A percentile compares a stretch with the other conserved stretches of the same genome.
Evolutionary conservation across 2,329 filamentous ascomycete genomes (phyloP).

Genomic region (Microcyclospora pomicola): DNA sequence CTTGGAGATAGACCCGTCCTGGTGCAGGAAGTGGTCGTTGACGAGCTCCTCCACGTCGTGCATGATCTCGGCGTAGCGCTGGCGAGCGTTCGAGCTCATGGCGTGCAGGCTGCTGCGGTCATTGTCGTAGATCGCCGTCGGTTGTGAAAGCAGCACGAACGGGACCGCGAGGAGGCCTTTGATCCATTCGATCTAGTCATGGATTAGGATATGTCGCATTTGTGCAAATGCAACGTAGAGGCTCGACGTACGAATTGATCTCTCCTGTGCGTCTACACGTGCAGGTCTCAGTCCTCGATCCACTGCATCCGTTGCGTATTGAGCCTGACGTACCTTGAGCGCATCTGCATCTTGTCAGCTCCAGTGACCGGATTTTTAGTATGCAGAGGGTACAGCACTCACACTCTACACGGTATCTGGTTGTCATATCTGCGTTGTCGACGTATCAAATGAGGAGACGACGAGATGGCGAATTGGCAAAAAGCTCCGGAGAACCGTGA

Average conservation of each 20-base stretch:
- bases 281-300: not conserved
- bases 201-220: conserved; percentile 32
- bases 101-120: conserved; percentile 44
- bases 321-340: conserved; percentile 40
- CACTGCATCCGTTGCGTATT: not conserved
- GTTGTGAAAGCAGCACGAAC: conserved; percentile 92
- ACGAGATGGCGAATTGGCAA: no score
- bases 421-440: conserved; percentile 18
- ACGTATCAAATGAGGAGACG: no score
- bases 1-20: conserved; percentile 54
- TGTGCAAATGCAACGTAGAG: conserved; percentile 24
- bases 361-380: not conserved
- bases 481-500: no score
- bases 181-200: conserved; percentile 50
- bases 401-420: conserved; percentile 27
- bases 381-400: conserved; percentile 3
- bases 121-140: conserved; percentile 68
- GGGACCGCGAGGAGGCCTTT: conserved; percentile 80
- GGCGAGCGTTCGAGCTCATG: conserved; percentile 68
- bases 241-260: conserved; percentile 64
- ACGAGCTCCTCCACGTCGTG: conserved; percentile 84
- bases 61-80: conserved; percentile 90
- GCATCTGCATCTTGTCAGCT: conserved; percentile 37
- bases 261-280: conserved; percentile 63
- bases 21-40: conserved; percentile 74